A percentile compares a stretch with the other conserved stretches of the same genome.
phyloP scores from a whole-genome alignment of 306 rosid species.

The Arachis stenosperma region DNA sequence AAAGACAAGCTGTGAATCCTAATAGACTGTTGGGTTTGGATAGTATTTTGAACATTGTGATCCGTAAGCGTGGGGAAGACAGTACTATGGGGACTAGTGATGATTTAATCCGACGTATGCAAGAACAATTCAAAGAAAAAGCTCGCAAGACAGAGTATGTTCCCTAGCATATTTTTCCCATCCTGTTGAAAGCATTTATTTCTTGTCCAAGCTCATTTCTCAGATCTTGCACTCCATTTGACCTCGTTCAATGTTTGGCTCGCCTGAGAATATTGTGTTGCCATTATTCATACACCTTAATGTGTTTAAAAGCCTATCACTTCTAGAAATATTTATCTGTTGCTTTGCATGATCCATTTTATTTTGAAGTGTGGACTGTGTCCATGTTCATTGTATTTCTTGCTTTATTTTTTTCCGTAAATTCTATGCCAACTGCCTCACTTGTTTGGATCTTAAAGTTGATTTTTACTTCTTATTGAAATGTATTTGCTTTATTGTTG shows the following conservation, averaged over 20 bases:
- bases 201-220: constrained; percentile 16
- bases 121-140: constrained; percentile 96
- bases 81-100: constrained; percentile 89
- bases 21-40: constrained; percentile 91
- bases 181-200: constrained; percentile 24
- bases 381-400: background rate
- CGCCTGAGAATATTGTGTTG: constrained; percentile 13
- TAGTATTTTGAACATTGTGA: constrained; percentile 89
- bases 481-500: background rate
- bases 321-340: constrained; percentile 28
- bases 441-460: constrained; percentile 31
- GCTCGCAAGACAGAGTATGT: constrained; percentile 98
- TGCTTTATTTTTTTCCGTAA: background rate
- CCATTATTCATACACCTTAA: constrained; percentile 5
- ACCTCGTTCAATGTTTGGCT: constrained; percentile 23
- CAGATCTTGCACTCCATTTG: constrained; percentile 21
- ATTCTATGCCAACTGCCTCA: constrained; percentile 23
- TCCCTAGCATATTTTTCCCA: constrained; percentile 26
- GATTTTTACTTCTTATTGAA: background rate
- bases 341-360: constrained; percentile 19
- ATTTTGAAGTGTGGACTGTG: constrained; percentile 21
- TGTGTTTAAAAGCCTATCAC: constrained; percentile 19
- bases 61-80: constrained; percentile 88
- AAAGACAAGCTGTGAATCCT: constrained; percentile 78
- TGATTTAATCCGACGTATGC: constrained; percentile 94